Evolutionary conservation across 2,329 filamentous ascomycete species (phyloP), one percentile per base, ranked within the genome.

Genomic region (Trichoderma koningii): DNA sequence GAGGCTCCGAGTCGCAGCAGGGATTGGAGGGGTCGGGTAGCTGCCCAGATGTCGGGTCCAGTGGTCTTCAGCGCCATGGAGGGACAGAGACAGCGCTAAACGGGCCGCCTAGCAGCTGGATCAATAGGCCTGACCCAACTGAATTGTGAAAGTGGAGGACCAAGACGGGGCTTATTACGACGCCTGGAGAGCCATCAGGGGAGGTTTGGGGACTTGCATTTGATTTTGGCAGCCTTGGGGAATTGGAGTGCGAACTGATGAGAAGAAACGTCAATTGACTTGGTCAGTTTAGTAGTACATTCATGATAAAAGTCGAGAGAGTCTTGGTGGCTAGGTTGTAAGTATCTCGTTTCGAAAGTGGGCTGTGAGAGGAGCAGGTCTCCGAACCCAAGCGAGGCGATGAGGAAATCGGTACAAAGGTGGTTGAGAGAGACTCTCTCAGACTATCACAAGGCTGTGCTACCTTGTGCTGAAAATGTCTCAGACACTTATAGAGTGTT

Each of bases 1-100:
- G 51, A 65, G 55, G 63, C 48, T 61, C 62, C 51, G 38, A 23
- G 45, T 34, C 48, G 62, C 34, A 52, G 62, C 52, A 26, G 34
- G 44, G 52, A 64, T 55, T 55, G 62, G 53, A 38, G 47, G 48
- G 50, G 23, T 44, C 21, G 3, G 21, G 21, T 3, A 23, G 21
- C 21, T 23, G n/a, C n/a, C n/a, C n/a, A n/a, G 21, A 23, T 23
- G 21, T 23, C 21, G 47, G 48, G 28, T 44, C 28, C 28, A 28
- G 28, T 34, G 30, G 30, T 34, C 59, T 59, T 53, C 47, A 64
- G 55, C 38, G 26, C 42, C 47, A 30, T 38, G 38, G 63, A 21
- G 38, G 57, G 14, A 19, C 26, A 38, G 34, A 14, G n/a, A 34
- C 48, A 52, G 57, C 57, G 57, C 57, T 45, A 42, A 14, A 26